Evolutionary conservation across 2,329 filamentous ascomycete species (phyloP).

Genomic region (Geosmithia flava): DNA sequence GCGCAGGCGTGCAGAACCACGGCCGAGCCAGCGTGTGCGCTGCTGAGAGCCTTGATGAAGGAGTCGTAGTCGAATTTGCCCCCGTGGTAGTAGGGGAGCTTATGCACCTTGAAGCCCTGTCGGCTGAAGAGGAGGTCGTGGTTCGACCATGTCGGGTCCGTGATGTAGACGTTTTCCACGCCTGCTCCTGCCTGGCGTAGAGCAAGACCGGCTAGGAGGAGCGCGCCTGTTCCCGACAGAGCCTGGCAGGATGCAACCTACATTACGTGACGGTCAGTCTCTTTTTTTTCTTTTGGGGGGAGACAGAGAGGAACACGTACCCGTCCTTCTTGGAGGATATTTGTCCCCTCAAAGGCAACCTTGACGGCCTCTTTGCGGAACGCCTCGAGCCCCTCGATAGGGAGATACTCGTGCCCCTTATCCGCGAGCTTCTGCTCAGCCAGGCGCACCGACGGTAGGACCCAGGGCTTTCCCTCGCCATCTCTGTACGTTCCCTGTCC

Average conservation of each 20-base stretch:
- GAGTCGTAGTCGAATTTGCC: conserved; percentile 17
- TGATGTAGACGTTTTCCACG: conserved; percentile 19
- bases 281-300: not conserved
- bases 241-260: conserved; percentile 23
- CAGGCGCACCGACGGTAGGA: conserved; percentile 21
- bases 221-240: conserved; percentile 26
- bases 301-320: no score
- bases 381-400: conserved; percentile 18
- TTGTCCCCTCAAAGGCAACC: conserved; percentile 15
- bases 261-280: not conserved
- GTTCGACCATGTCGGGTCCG: conserved; percentile 28
- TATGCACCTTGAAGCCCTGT: conserved; percentile 17
- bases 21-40: conserved; percentile 12
- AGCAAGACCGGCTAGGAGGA: conserved; percentile 19
- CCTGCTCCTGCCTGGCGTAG: conserved; percentile 12
- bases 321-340: conserved; percentile 12
- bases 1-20: conserved; percentile 22
- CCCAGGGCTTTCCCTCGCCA: conserved; percentile 22
- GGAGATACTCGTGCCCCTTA: conserved; percentile 20
- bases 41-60: conserved; percentile 13
- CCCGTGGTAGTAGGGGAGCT: conserved; percentile 20
- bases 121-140: conserved; percentile 22
- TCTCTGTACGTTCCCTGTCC: conserved; percentile 25
- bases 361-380: conserved; percentile 18
- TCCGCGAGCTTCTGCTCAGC: conserved; percentile 8